Conservation (phyloP, 305 asterid genomes). For the Plantago coronopus region DNA sequence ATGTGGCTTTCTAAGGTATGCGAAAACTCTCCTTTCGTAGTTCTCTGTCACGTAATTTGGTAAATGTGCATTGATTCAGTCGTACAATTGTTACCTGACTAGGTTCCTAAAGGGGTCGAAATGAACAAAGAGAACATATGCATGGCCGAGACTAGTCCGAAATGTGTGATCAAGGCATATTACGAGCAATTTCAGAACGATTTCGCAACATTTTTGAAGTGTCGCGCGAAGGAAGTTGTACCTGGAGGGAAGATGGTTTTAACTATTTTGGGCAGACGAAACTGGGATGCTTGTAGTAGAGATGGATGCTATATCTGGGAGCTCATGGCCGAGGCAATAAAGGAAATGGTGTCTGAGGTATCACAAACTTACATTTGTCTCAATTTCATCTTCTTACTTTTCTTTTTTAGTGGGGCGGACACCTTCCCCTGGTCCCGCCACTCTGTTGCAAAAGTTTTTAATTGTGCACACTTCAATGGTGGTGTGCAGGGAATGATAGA, state of each 20-base stretch:
- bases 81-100: too few relatives aligned
- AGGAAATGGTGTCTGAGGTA: constrained; percentile 26
- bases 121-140: constrained; percentile 41
- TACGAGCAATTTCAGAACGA: constrained; percentile 23
- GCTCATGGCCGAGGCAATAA: constrained; percentile 44
- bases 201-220: constrained; percentile 40
- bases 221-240: constrained; percentile 49
- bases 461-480: neutral
- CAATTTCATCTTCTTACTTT: too few relatives aligned
- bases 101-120: constrained; percentile 52
- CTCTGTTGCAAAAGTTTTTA: too few relatives aligned
- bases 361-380: too few relatives aligned
- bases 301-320: constrained; percentile 63
- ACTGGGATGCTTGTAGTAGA: constrained; percentile 38
- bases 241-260: constrained; percentile 61
- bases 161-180: constrained; percentile 38
- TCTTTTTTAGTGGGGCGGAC: too few relatives aligned
- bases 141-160: constrained; percentile 41
- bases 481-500: constrained; percentile 41
- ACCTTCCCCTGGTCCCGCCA: too few relatives aligned
- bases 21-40: too few relatives aligned
- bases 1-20: constrained; percentile 57
- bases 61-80: too few relatives aligned
- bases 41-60: too few relatives aligned
- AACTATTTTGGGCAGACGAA: constrained; percentile 55